phyloP scores from a whole-genome alignment of 106 monocot genomes.

The Dioscorea dumetorum region DNA sequence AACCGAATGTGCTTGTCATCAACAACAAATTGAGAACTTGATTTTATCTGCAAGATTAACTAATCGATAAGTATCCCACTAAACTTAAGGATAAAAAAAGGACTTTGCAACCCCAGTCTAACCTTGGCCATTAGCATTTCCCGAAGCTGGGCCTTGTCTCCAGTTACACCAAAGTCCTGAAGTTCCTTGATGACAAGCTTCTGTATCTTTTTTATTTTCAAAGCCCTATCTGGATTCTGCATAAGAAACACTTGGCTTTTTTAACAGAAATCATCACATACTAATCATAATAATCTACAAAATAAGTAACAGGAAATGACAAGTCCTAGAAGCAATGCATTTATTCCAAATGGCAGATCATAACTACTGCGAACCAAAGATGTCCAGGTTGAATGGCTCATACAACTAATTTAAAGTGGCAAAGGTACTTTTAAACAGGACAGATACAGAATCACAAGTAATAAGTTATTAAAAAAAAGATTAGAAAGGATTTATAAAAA shows the following conservation, averaged over 20 bases:
- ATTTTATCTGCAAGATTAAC: constrained; percentile 35
- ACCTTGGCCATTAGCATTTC: constrained; percentile 47
- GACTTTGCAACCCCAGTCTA: background rate
- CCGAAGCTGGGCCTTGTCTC: constrained; percentile 36
- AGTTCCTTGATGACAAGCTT: constrained; percentile 40
- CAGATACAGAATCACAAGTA: background rate
- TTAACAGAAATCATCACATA: background rate
- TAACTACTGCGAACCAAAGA: background rate
- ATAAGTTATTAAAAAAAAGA: no score
- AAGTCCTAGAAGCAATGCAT: background rate
- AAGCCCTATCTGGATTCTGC: constrained; percentile 41
- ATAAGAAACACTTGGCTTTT: background rate
- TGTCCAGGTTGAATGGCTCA: background rate
- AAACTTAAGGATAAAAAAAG: background rate
- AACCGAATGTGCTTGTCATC: constrained; percentile 38
- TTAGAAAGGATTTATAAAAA: no score
- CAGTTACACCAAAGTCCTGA: constrained; percentile 29
- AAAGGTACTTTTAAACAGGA: background rate
- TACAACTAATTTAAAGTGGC: background rate
- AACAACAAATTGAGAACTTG: constrained; percentile 44
- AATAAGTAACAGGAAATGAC: background rate
- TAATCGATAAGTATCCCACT: constrained; percentile 1
- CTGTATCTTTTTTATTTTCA: constrained; percentile 66
- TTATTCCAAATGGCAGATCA: background rate
- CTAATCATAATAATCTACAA: background rate